Evolutionary conservation across 2,329 filamentous ascomycete genomes (phyloP), one percentile per base, ranked within the genome.

Genomic region (Trichoderma breve): DNA sequence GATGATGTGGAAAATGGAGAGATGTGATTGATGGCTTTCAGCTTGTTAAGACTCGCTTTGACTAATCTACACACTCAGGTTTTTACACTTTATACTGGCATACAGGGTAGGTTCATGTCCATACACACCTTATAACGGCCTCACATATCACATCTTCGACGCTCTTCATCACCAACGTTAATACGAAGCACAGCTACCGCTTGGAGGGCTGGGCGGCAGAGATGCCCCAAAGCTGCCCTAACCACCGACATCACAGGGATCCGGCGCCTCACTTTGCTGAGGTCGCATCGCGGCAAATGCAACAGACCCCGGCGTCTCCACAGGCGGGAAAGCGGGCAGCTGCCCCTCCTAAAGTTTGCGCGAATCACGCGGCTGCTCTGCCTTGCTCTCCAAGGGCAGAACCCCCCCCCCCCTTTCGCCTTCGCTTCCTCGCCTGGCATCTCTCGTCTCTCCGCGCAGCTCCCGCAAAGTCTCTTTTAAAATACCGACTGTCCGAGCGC

Each of bases 301-400:
- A 57, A 69, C 65, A 55, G 36, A 26, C 24, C 55, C 55, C 66
- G 15, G 55, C 66, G 55, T 34, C 69, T 71, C 70, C 70, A 72
- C 70, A 24, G 39, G 68, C 67, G 58, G 58, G 67, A 61, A 70
- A 65, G 70, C 70, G 70, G 63, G 60, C 71, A 70, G 47, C 32
- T 58, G 55, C 71, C 71, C 71, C 71, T 72, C 71, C 71, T 60
- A 69, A 70, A 64, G 68, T 66, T 55, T 71, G 71, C 71, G 68
- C 71, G 71, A 73, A 71, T 73, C 71, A 73, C 71, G 67, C 47
- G 71, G 71, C 51, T 58, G 61, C 53, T 69, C 51, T 67, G 51
- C 71, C 61, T 72, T 72, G 71, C 28, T 58, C 39, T 65, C 53
- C 51, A 71, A 73, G 71, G 71, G 71, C 53, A 72, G 51, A 68